Evolutionary conservation across 805 yeast species (phyloP), one percentile per base, ranked within the genome.

Genomic region (Yamadazyma tumulicola): DNA sequence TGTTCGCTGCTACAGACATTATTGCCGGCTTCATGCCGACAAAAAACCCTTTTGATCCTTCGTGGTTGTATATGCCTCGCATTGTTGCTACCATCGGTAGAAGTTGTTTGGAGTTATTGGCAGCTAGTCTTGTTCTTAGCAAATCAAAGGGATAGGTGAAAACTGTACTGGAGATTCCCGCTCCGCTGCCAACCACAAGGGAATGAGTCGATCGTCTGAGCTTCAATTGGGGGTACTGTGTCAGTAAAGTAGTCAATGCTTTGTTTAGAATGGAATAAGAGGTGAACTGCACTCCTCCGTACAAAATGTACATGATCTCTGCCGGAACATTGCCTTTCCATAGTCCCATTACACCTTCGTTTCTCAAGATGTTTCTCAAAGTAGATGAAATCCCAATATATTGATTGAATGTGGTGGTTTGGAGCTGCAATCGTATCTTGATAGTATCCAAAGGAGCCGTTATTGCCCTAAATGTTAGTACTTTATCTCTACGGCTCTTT

Each of bases 321-420:
- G 97, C 98, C 0, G 98, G 95, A 0, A 86, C 71, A 53, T 93
- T 93, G 0, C 98, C 98, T 55, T 88, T 89, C 97, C 97, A 93
- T n/a, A 91, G 66, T 0, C 87, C 91, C 10, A 57, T 41, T 0
- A 81, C 26, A 1, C 95, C 95, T 56, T 91, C 97, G 21, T 75
- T 67, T 13, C 55, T 52, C 1, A 72, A 42, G 1, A 87, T 70
- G 1, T 64, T 55, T 10, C 41, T 42, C 30, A 76, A 54, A 0
- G 80, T 65, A 13, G 54, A 37, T 3, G 48, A 20, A 3, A 67
- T 51, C 3, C 75, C 70, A 8, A 47, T 43, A 13, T 34, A 21
- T 37, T 21, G 4, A 6, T 24, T 14, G 3, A 4, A 7, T 1
- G 31, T 37, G 32, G 34, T 23, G 0, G 64, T 59, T 40, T 74